A percentile compares a stretch with the other conserved stretches of the same genome.
phyloP scores from a whole-genome alignment of 805 yeast species.

The Wickerhamiella brachini region DNA sequence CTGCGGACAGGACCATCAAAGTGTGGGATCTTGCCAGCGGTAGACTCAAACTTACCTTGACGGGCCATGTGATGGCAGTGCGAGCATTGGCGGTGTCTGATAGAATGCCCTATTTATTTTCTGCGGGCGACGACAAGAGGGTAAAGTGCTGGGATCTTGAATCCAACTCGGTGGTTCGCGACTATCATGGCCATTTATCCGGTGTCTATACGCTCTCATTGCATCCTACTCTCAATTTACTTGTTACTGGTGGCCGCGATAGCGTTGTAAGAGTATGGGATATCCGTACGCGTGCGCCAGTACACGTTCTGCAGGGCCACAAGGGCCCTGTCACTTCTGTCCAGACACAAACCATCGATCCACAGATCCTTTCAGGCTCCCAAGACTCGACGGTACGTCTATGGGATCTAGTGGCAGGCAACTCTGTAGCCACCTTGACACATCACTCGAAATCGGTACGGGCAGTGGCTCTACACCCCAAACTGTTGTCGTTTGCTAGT shows the following conservation, averaged over 20 bases:
- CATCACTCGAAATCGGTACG: conserved; percentile 78
- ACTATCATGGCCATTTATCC: conserved; percentile 88
- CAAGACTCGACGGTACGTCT: conserved; percentile 72
- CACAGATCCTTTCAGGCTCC: conserved; percentile 73
- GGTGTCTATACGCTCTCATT: conserved; percentile 73
- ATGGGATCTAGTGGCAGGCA: conserved; percentile 85
- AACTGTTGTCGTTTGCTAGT: conserved; percentile 60
- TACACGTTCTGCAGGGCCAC: conserved; percentile 74
- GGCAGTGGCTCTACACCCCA: conserved; percentile 53
- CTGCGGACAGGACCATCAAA: conserved; percentile 76
- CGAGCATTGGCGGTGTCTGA: conserved; percentile 60
- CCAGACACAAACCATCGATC: conserved; percentile 54
- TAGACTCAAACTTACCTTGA: conserved; percentile 53
- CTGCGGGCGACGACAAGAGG: conserved; percentile 86
- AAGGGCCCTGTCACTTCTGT: conserved; percentile 60
- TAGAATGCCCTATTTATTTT: conserved; percentile 75
- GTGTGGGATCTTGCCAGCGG: conserved; percentile 80
- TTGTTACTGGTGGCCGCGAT: conserved; percentile 84
- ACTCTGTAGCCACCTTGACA: conserved; percentile 55
- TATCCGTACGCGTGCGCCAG: conserved; percentile 61
- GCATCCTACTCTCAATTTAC: conserved; percentile 75
- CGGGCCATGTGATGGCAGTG: conserved; percentile 88
- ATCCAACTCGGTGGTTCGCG: conserved; percentile 62
- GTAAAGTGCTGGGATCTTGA: conserved; percentile 96
- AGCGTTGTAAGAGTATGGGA: conserved; percentile 87